Evolutionary conservation across 1,284 basidiomycete species (phyloP), one percentile per base, ranked within the genome.

Genomic region (Melampsora larici-populina): DNA sequence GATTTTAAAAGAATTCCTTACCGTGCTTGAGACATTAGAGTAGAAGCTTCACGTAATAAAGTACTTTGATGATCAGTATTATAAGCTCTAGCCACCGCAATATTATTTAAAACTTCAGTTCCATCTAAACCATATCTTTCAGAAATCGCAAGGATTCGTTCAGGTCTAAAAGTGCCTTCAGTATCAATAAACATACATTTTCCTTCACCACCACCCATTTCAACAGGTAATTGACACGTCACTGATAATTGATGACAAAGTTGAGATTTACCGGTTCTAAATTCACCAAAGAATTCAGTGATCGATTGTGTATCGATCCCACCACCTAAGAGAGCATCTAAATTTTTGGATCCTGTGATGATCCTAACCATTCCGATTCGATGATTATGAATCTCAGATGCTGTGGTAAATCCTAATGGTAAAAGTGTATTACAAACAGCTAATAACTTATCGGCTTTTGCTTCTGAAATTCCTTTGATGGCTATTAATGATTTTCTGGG

Each of bases 101-200:
- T 92, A 82, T 99, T 99, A 85, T 99, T 97, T 79, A 99, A 86
- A 2, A 98, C 97, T 84, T 98, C 96, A 84, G 99, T 94, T 55
- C 95, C 95, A 81, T 95, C 95, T 81, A 99, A 86, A 8, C 97
- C 97, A 83, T 91, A 95, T 70, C 97, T 88, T 85, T 98, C 96
- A 1, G 97, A 96, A 4, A 97, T 94, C 0, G 96, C 92, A 40
- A 99, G 87, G 74, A 99, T 87, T 79, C 97, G 92, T 49, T 93
- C 92, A 21, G 97, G 97, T 80, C 97, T 93, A 87, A 99, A 99
- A 2, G 97, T 99, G 13, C 95, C 95, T 83, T 99, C 96, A 0
- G 97, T 99, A 84, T 99, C 97, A 85, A 99, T 98, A 85, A 96
- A 99, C 66, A 99, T 86, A 83, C 96, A 98, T 86, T 99, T 99